Base-by-base conservation (phyloP, 2,329 filamentous ascomycete species). In the Penicillium digitatum region DNA sequence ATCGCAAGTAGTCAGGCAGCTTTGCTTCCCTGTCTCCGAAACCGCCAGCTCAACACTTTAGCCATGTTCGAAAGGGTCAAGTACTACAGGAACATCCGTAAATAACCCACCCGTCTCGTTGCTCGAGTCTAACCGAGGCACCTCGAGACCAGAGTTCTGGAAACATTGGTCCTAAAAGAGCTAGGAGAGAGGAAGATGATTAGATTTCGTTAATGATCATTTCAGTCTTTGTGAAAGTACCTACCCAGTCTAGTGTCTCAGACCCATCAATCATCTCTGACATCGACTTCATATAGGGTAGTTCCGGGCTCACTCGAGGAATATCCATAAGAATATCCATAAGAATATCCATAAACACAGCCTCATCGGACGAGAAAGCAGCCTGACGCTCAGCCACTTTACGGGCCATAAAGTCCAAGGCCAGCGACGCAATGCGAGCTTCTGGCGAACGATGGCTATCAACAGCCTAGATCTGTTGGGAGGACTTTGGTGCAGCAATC, bases 241-340 rank as follows among this genome's bases (percentile, higher is more conserved):
- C 20, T 40, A 63, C 61, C 61, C 58, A 63, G 32, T 63, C 58
- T 11, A 63, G 22, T 34, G 54, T 47, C 22, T 62, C 61, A 8
- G 60, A 48, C 11, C 60, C 60, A 48, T 62, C 55, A 29, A 63
- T 63, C 54, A 63, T 62, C 11, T 59, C 60, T 16, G 56, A 54
- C 60, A 63, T 61, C 12, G 57, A 22, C 31, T 55, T 52, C n/a
- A 58, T 56, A n/a, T 59, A 59, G 5, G 54, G 55, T 4, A 63
- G 11, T 14, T 56, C 57, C 16, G 18, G 22, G 10, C 11, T 35
- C 9, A 38, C 3, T 5, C 14, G 39, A 14, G 45, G 20, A 43
- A 44, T 18, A 5, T 47, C 44, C 22, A 4, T 24, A 27, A 39
- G n/a, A n/a, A n/a, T n/a, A n/a, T n/a, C n/a, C n/a, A n/a, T n/a